Evolutionary conservation across 805 yeast species (phyloP), one percentile per base, ranked within the genome.

Genomic region (Lachancea cidri): DNA sequence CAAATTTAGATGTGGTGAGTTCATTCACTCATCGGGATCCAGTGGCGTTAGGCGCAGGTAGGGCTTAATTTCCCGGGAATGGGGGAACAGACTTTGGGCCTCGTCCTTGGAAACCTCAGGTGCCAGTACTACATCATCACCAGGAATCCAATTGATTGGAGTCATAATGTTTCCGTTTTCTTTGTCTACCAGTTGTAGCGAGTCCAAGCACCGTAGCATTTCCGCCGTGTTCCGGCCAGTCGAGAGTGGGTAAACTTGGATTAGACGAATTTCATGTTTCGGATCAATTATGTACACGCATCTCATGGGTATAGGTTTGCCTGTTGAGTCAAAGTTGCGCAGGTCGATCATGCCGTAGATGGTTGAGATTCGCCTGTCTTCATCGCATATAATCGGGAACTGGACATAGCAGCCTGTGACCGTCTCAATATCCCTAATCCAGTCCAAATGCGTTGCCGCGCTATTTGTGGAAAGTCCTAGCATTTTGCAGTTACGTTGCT

Each of bases 141-240:
- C 87, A 32, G 75, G 77, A 48, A 75, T 74, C 88, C 87, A 81
- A 68, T 81, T 77, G 43, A 77, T 74, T 41, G 88, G 87, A 19
- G 87, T 81, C 41, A 81, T 80, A 46, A 81, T 65, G 47, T 79
- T 76, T 13, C 40, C 38, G 7, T 39, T 36, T 65, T 74, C 64
- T 53, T 69, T 65, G 56, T 81, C 87, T 46, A 81, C 73, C 44
- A 74, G 69, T 62, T 81, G 86, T 54, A 82, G 70, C 17, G 86
- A 79, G 60, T 81, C 87, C 50, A 81, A 69, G 34, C 77, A 83
- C 63, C 88, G 68, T 57, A 82, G 70, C 31, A 81, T 78, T 60
- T 81, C 88, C 38, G 86, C 82, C 17, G 87, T 77, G 71, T 81
- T 81, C 68, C 88, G 72, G 48, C 88, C 87, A 30, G 83, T 76